Percentiles rank a stretch among this genome's conserved stretches.
phyloP scores from a whole-genome alignment of 2,329 filamentous ascomycete genomes.

The Talaromyces verruculosus region DNA sequence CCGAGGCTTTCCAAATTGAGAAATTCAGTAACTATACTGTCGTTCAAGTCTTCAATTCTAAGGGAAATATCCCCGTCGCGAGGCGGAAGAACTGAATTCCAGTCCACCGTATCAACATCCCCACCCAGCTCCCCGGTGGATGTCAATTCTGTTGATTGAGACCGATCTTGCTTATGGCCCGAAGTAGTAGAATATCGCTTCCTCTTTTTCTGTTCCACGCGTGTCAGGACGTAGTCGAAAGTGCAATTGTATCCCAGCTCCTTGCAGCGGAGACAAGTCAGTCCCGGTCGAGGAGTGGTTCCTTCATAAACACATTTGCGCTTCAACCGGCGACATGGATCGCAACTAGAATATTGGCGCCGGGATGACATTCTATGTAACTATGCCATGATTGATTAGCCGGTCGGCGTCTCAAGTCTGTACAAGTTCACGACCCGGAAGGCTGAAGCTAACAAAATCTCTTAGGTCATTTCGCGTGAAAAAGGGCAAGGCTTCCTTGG shows the following conservation, averaged over 20 bases:
- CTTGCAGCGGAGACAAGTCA: background rate
- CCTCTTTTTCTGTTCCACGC: background rate
- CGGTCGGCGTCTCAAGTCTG: background rate
- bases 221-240: background rate
- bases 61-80: background rate
- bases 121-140: background rate
- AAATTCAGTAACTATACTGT: background rate
- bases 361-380: background rate
- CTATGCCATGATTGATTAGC: background rate
- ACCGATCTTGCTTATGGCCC: background rate
- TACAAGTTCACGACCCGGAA: background rate
- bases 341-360: slow-evolving; percentile 10
- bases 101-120: background rate
- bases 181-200: background rate
- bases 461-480: background rate
- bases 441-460: background rate
- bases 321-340: slow-evolving; percentile 7
- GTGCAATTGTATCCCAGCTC: slow-evolving; percentile 10
- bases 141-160: background rate
- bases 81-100: background rate
- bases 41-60: background rate
- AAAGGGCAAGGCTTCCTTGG: background rate
- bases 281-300: background rate
- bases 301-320: slow-evolving; percentile 7
- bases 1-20: background rate